Percentiles rank a stretch among this genome's conserved stretches.
These are phyloP conservation scores for Phylloporus rhodoxanthus DNA, from an alignment of 768 basidiomycete genomes.

Conservation along the genomic window DNA sequence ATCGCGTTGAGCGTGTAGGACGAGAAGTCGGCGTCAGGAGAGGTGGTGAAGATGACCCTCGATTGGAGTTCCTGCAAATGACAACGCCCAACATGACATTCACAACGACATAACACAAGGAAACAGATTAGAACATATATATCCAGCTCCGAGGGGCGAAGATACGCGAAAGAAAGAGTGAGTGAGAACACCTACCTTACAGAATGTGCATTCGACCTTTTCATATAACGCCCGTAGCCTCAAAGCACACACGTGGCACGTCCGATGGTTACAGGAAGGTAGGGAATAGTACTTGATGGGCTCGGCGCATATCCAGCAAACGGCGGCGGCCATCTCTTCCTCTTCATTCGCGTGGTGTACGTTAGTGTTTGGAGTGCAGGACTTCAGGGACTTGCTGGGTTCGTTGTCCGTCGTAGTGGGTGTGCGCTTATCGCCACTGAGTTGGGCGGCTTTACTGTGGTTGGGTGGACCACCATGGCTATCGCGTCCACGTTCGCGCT, in stretches of 20 bases:
- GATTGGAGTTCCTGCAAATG: constrained; percentile 59
- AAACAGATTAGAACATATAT: background rate
- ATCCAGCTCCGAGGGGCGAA: background rate
- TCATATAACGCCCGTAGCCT: constrained; percentile 90
- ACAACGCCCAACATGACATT: background rate
- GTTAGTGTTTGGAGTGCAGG: background rate
- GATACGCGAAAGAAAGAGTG: background rate
- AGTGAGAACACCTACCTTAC: constrained; percentile 56
- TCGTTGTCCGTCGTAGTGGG: background rate
- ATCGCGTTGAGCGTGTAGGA: constrained; percentile 52
- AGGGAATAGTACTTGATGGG: constrained; percentile 86
- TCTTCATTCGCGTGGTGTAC: constrained; percentile 17
- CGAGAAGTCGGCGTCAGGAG: constrained; percentile 54
- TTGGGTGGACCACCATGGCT: constrained; percentile 1
- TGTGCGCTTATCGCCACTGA: constrained; percentile 1
- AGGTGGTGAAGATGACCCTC: constrained; percentile 66
- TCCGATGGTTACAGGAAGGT: constrained; percentile 88
- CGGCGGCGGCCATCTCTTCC: constrained; percentile 29
- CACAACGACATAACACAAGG: background rate
- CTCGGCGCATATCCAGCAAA: constrained; percentile 95
- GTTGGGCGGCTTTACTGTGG: background rate
- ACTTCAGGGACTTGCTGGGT: background rate
- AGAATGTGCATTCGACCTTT: constrained; percentile 90
- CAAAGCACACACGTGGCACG: constrained; percentile 90
- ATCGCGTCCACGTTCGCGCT: constrained; percentile 19